Conservation (phyloP, 345 rosid species). For the Eucalyptus tenuipes region DNA sequence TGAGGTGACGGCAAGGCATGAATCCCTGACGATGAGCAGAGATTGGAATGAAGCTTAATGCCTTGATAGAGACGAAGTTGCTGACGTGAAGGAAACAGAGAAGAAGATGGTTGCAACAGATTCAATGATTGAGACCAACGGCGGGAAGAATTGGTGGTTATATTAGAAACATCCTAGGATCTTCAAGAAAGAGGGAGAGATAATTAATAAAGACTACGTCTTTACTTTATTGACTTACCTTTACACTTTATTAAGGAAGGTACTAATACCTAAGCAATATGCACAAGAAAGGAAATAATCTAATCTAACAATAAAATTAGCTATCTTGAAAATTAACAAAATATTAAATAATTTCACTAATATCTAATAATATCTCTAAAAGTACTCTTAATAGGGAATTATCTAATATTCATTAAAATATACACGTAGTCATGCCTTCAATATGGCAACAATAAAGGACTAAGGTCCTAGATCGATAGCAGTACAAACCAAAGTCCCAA, state of each 20-base stretch:
- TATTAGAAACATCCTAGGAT: neutral
- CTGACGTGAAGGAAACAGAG: no score
- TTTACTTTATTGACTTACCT: neutral
- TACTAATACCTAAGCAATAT: neutral
- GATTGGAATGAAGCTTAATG: no score
- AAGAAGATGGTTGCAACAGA: no score
- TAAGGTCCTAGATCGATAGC: neutral
- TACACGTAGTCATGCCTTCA: neutral
- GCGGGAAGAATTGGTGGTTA: no score
- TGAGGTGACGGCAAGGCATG: no score
- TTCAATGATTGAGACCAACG: no score
- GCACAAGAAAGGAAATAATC: neutral
- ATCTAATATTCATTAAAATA: neutral
- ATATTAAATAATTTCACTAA: no score
- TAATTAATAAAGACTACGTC: no score
- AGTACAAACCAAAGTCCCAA: neutral
- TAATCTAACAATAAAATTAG: neutral
- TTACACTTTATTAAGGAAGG: neutral
- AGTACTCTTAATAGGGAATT: neutral
- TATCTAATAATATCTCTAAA: neutral
- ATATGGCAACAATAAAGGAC: neutral
- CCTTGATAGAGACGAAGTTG: no score
- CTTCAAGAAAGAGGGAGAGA: neutral
- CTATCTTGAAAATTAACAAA: neutral
- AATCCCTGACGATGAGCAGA: no score